Evolutionary conservation across 2,329 filamentous ascomycete species (phyloP).

Genomic region (Simplicillium sp.): DNA sequence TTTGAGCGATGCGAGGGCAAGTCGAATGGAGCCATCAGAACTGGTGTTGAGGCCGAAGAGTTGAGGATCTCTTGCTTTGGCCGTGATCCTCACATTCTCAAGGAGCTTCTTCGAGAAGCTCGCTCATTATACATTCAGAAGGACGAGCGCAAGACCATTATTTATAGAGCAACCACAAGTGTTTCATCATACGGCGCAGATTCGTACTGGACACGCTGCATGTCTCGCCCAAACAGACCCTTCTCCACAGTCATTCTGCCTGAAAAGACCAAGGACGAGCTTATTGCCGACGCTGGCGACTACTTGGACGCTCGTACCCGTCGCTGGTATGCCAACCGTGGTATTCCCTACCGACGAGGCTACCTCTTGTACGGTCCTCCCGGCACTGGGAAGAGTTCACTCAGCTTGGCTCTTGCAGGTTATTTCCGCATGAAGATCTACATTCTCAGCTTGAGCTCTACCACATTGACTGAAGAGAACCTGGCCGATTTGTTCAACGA

Average conservation of each 20-base stretch:
- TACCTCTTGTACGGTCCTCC: slow-evolving; percentile 77
- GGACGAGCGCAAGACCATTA: slow-evolving; percentile 53
- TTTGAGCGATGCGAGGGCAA: slow-evolving; percentile 43
- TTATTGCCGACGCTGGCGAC: slow-evolving; percentile 52
- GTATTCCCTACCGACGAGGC: slow-evolving; percentile 77
- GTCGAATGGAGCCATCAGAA: slow-evolving; percentile 27
- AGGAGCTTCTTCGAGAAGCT: slow-evolving; percentile 52
- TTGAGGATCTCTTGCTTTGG: slow-evolving; percentile 54
- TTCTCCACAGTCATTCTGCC: slow-evolving; percentile 58
- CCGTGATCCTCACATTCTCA: slow-evolving; percentile 49
- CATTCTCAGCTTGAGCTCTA: slow-evolving; percentile 58
- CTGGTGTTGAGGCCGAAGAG: slow-evolving; percentile 45
- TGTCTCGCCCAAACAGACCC: slow-evolving; percentile 49
- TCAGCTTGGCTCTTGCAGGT: slow-evolving; percentile 61
- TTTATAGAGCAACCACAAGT: slow-evolving; percentile 48
- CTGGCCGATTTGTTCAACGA: slow-evolving; percentile 54
- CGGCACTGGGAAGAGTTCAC: slow-evolving; percentile 69
- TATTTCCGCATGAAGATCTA: slow-evolving; percentile 64
- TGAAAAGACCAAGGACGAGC: slow-evolving; percentile 47
- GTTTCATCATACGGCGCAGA: slow-evolving; percentile 25
- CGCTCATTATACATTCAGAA: slow-evolving; percentile 43
- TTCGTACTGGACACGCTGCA: slow-evolving; percentile 50
- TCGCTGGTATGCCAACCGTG: slow-evolving; percentile 75
- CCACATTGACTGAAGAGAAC: slow-evolving; percentile 53
- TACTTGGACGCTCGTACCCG: slow-evolving; percentile 54